Conservation (phyloP, 2,329 filamentous ascomycete species). For the Cryphonectria carpinicola region DNA sequence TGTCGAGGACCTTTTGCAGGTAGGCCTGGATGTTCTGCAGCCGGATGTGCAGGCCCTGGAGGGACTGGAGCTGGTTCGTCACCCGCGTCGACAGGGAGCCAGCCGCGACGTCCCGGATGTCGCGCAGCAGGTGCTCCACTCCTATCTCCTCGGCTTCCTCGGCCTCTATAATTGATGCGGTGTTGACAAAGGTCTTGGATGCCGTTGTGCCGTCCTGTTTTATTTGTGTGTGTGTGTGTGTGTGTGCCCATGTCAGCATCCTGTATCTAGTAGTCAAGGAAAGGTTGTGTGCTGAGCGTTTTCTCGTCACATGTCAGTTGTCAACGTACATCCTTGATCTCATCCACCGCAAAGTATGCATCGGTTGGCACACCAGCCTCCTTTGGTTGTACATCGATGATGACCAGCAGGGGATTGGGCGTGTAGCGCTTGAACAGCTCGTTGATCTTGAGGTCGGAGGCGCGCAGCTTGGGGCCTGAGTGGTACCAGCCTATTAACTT, state of each 20-base stretch:
- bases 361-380: constrained; percentile 97
- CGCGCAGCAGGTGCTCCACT: constrained; percentile 94
- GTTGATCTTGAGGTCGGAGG: constrained; percentile 98
- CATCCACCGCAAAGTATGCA: constrained; percentile 98
- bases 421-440: constrained; percentile 99
- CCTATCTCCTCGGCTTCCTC: constrained; percentile 99
- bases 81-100: constrained; percentile 95
- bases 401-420: constrained; percentile 92
- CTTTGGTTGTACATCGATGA: constrained; percentile 98
- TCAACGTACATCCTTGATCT: constrained; percentile 92
- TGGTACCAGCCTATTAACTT: constrained; percentile 99
- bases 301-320: constrained; percentile 1
- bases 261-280: background rate
- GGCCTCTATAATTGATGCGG: constrained; percentile 96
- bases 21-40: constrained; percentile 95
- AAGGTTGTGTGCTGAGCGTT: background rate
- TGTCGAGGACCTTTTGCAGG: constrained; percentile 92
- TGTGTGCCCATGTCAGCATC: constrained; percentile 22
- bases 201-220: constrained; percentile 94
- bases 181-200: constrained; percentile 96
- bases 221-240: background rate
- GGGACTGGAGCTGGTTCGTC: constrained; percentile 94
- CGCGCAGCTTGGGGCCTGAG: constrained; percentile 93
- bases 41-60: constrained; percentile 93
- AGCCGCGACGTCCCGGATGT: constrained; percentile 97